A percentile compares a stretch with the other conserved stretches of the same genome.
These are phyloP conservation scores for Xylariaceae sp. DNA, from an alignment of 2,329 filamentous ascomycete species.

Conservation along the genomic window DNA sequence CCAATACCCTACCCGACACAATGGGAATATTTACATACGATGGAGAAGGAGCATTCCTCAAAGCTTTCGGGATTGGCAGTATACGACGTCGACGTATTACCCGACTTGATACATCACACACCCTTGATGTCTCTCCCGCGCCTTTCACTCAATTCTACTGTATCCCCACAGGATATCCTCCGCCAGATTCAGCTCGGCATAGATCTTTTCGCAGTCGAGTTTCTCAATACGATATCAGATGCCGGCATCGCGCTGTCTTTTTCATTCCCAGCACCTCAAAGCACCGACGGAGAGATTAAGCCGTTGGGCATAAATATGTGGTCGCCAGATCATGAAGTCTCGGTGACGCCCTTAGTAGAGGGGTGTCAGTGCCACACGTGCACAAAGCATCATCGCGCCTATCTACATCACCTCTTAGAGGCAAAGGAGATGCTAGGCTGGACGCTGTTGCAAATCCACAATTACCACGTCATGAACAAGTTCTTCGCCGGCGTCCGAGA, in stretches of 20 bases:
- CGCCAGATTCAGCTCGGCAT: slow-evolving; percentile 72
- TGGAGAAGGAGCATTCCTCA: slow-evolving; percentile 61
- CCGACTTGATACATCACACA: slow-evolving; percentile 58
- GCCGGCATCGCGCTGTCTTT: slow-evolving; percentile 83
- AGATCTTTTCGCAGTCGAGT: slow-evolving; percentile 76
- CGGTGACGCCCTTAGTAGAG: slow-evolving; percentile 59
- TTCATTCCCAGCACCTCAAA: slow-evolving; percentile 56
- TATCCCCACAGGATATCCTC: slow-evolving; percentile 73
- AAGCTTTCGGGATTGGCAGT: slow-evolving; percentile 69
- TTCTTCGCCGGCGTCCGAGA: slow-evolving; percentile 73
- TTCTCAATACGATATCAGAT: slow-evolving; percentile 73
- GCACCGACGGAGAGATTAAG: slow-evolving; percentile 21
- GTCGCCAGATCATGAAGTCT: slow-evolving; percentile 57
- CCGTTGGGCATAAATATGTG: slow-evolving; percentile 80
- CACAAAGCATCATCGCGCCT: slow-evolving; percentile 78
- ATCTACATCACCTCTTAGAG: slow-evolving; percentile 78
- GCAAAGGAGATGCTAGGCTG: slow-evolving; percentile 97
- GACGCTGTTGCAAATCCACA: slow-evolving; percentile 90
- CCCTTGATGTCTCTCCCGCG: slow-evolving; percentile 64
- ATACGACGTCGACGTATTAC: slow-evolving; percentile 69
- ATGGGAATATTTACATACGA: slow-evolving; percentile 72
- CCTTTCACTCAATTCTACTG: slow-evolving; percentile 61
- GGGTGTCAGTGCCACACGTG: slow-evolving; percentile 82
- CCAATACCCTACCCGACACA: slow-evolving; percentile 75
- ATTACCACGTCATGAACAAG: slow-evolving; percentile 66